Conservation (phyloP, 805 yeast species). For the Starmerella apis region DNA sequence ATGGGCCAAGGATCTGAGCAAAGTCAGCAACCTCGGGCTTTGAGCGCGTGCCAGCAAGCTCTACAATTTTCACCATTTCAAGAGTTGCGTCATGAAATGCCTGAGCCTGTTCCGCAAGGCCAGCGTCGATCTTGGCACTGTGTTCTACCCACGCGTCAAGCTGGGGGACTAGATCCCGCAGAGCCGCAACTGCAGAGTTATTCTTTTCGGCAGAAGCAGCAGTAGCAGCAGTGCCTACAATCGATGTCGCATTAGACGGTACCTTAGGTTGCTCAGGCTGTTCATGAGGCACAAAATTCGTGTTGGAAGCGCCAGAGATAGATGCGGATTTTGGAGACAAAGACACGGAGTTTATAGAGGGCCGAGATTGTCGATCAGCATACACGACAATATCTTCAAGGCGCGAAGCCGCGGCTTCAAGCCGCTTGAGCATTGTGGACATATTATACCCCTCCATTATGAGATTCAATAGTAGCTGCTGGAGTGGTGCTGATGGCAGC, state of each 20-base stretch:
- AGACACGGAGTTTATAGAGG: not conserved
- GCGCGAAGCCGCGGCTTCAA: conserved; percentile 89
- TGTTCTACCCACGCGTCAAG: conserved; percentile 15
- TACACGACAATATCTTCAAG: conserved; percentile 61
- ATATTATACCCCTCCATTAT: conserved; percentile 76
- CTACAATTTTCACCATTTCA: conserved; percentile 34
- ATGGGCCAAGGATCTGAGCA: conserved; percentile 52
- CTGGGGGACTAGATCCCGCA: not conserved
- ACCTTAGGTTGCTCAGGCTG: not conserved
- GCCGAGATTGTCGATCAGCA: conserved; percentile 5
- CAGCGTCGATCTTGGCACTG: conserved; percentile 16
- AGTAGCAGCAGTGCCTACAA: not conserved
- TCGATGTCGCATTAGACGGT: not conserved
- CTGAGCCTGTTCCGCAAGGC: conserved; percentile 33
- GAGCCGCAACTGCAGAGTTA: conserved; percentile 1
- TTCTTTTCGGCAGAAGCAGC: conserved; percentile 5
- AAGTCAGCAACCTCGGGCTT: conserved; percentile 54
- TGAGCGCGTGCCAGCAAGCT: conserved; percentile 39
- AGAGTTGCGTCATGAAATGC: conserved; percentile 20
- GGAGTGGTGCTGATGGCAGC: no score
- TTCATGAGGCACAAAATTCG: not conserved
- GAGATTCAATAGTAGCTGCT: not conserved
- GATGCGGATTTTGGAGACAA: conserved; percentile 6
- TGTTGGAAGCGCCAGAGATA: not conserved
- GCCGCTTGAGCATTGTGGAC: conserved; percentile 63